Evolutionary conservation across 2,329 filamentous ascomycete species (phyloP), one percentile per base, ranked within the genome.

Genomic region (Fusarium floridanum): DNA sequence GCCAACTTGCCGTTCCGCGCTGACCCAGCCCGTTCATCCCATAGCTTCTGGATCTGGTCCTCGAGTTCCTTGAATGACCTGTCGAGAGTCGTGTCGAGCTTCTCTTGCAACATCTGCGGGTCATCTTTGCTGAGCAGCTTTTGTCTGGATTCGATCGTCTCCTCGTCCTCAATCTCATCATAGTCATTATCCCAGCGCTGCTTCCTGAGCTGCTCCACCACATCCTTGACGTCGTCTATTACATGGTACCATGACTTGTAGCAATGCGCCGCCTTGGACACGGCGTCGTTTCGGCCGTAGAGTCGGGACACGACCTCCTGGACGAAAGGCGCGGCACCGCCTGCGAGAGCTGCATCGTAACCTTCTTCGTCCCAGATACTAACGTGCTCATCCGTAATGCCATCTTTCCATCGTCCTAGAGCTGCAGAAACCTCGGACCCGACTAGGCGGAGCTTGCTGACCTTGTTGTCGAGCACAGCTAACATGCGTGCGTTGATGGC

Each of bases 111-210:
- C 71, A 88, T 82, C 45, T 87, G 85, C 0, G 93, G 92, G 76
- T 97, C 94, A 37, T 96, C 91, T 62, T 90, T 90, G 81, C 92
- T 94, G 14, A 97, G 86, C 0, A 91, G 81, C 41, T 88, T 87
- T 76, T 94, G 92, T 37, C 92, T 88, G 20, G 87, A 87, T 71
- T 94, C 91, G 22, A 93, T 88, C 1, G 88, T 90, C 64, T 93
- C 88, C 71, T 95, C 93, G 69, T 95, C 92, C 69, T 95, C 93
- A 45, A 94, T 90, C 61, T 93, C 90, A 61, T 93, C 91, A 32
- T 91, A 87, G 70, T 94, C 92, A 65, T 94, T 92, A 72, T 95
- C 92, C 93, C 94, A 95, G 66, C 91, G 89, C 74, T 92, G 90
- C 56, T 89, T 88, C 70, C 87, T 89, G 76, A 97, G 88, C 67